Evolutionary conservation across 768 basidiomycete species (phyloP).

Genomic region (Amanita muscaria): DNA sequence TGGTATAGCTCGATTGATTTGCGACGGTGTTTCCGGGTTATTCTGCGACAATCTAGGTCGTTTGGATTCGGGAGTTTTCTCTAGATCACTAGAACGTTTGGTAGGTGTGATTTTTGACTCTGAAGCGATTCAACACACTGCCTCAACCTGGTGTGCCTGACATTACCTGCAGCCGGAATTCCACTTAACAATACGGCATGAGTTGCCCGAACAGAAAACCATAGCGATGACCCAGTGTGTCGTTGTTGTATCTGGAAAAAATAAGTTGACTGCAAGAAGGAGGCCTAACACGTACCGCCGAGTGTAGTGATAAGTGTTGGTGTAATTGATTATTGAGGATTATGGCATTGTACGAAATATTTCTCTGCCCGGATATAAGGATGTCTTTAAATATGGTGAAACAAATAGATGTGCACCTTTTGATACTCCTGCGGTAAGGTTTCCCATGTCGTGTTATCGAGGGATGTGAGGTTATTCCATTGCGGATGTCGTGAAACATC

Average conservation of each 20-base stretch:
- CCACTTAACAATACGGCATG: conserved; percentile 42
- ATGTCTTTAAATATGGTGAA: neutral
- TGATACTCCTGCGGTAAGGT: conserved; percentile 50
- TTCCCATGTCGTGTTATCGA: conserved; percentile 54
- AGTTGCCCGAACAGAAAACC: conserved; percentile 43
- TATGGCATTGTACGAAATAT: conserved; percentile 49
- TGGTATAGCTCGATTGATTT: conserved; percentile 11
- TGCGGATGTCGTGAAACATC: conserved; percentile 45
- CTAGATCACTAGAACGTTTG: conserved; percentile 39
- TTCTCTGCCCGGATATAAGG: conserved; percentile 32
- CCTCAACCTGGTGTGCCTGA: neutral
- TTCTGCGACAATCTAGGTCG: conserved; percentile 26
- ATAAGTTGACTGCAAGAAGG: neutral
- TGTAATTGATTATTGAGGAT: conserved; percentile 33
- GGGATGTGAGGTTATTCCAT: conserved; percentile 38
- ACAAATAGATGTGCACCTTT: conserved; percentile 35
- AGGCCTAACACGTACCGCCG: conserved; percentile 28
- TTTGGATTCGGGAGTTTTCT: conserved; percentile 39
- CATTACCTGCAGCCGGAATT: conserved; percentile 28
- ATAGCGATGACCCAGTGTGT: conserved; percentile 33
- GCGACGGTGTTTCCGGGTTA: conserved; percentile 15
- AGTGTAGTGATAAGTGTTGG: conserved; percentile 42
- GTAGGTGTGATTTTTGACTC: conserved; percentile 14
- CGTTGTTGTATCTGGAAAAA: conserved; percentile 9
- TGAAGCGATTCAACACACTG: neutral